Conservation (phyloP, 2,329 filamentous ascomycete species). For the Stagonosporopsis vannaccii region DNA sequence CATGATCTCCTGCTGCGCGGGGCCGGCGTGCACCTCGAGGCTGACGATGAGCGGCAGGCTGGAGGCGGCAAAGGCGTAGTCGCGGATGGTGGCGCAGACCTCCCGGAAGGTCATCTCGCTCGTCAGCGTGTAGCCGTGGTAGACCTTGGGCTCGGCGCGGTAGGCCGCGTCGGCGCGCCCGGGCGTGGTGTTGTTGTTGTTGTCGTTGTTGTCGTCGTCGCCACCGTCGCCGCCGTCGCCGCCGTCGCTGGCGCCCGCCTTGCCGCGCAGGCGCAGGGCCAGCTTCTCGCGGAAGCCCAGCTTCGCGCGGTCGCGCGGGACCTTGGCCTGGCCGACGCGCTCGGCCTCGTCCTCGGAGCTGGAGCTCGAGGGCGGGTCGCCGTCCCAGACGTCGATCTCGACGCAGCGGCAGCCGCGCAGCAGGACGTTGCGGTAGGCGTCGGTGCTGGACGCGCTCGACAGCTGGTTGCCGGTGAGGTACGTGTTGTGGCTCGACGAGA, state of each 20-base stretch:
- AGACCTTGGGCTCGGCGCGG: slow-evolving; percentile 74
- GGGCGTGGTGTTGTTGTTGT: slow-evolving; percentile 31
- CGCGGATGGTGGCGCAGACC: slow-evolving; percentile 80
- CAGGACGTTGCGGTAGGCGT: slow-evolving; percentile 80
- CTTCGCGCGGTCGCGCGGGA: slow-evolving; percentile 38
- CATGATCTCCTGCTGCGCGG: slow-evolving; percentile 88
- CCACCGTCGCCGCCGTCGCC: slow-evolving; percentile 17
- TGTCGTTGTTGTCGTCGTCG: slow-evolving; percentile 23
- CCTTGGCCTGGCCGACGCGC: slow-evolving; percentile 26
- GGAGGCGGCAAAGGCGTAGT: slow-evolving; percentile 77
- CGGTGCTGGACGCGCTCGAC: slow-evolving; percentile 75
- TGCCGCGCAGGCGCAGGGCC: slow-evolving; percentile 41
- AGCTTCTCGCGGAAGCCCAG: slow-evolving; percentile 46
- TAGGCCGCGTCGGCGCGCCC: slow-evolving; percentile 42
- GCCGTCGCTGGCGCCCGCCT: slow-evolving; percentile 31
- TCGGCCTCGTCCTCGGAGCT: slow-evolving; percentile 46
- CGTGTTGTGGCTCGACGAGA: slow-evolving; percentile 94
- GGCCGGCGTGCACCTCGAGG: slow-evolving; percentile 85
- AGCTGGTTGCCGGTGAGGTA: slow-evolving; percentile 89
- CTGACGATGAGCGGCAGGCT: slow-evolving; percentile 88
- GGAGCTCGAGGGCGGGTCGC: slow-evolving; percentile 57
- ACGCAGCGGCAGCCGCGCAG: slow-evolving; percentile 84
- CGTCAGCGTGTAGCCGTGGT: slow-evolving; percentile 85
- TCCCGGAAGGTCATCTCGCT: slow-evolving; percentile 85
- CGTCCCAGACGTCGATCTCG: slow-evolving; percentile 95